These are phyloP conservation scores for Taiwanofungus camphoratus DNA, from an alignment of 1,284 basidiomycete genomes.

Conservation along the genomic window DNA sequence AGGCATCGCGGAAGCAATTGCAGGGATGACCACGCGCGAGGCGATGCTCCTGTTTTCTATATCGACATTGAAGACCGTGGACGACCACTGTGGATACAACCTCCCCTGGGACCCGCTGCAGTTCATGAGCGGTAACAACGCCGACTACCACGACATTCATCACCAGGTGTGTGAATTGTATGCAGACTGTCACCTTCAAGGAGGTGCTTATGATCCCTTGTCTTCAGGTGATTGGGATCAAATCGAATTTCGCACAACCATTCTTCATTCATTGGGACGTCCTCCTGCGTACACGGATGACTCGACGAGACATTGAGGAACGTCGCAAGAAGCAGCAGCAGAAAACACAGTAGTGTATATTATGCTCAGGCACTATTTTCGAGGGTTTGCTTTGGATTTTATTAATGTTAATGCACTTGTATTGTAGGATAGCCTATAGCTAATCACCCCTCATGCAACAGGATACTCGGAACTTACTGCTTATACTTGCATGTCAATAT, in stretches of 20 bases:
- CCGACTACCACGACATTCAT: conserved; percentile 98
- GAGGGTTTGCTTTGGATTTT: too few relatives aligned
- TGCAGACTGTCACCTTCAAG: neutral
- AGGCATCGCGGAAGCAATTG: conserved; percentile 65
- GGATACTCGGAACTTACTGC: neutral
- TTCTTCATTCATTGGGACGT: conserved; percentile 89
- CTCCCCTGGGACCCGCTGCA: conserved; percentile 91
- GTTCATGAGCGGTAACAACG: conserved; percentile 85
- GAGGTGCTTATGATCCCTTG: conserved; percentile 1
- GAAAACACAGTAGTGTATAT: conserved; percentile 2
- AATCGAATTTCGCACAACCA: conserved; percentile 94
- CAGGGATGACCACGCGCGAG: conserved; percentile 77
- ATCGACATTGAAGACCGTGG: conserved; percentile 91
- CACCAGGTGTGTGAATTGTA: conserved; percentile 63
- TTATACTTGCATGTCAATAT: too few relatives aligned
- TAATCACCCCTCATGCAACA: too few relatives aligned
- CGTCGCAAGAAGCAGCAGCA: conserved; percentile 30
- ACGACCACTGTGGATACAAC: conserved; percentile 94
- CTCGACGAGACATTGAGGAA: conserved; percentile 56
- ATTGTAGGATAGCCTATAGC: too few relatives aligned
- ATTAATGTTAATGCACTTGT: too few relatives aligned
- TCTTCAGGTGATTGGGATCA: conserved; percentile 79
- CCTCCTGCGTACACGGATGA: conserved; percentile 80
- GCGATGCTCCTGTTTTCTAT: conserved; percentile 83
- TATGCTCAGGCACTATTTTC: too few relatives aligned